These are phyloP conservation scores for Yamadazyma sp. DNA, from an alignment of 1,139 yeast genomes.

Conservation along the genomic window DNA sequence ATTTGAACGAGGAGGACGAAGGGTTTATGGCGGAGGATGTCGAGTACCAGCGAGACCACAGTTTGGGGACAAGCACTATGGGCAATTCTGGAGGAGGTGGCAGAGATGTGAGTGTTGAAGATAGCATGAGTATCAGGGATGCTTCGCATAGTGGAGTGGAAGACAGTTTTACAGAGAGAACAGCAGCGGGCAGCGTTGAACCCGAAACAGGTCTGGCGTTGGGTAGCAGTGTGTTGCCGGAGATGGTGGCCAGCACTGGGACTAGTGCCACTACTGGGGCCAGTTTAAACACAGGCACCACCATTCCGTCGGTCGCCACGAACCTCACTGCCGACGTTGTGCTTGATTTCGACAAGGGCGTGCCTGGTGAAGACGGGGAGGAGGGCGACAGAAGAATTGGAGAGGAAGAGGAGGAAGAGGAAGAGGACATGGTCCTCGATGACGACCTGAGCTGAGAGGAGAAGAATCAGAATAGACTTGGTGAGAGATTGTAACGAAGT, in stretches of 20 bases:
- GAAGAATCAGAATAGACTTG: background rate
- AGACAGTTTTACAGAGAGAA: background rate
- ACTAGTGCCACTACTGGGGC: background rate
- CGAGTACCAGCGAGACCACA: constrained; percentile 56
- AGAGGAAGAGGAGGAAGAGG: constrained; percentile 14
- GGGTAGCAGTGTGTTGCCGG: background rate
- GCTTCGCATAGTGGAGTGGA: background rate
- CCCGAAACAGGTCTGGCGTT: background rate
- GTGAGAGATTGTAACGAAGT: background rate
- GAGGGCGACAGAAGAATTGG: constrained; percentile 4
- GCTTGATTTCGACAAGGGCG: background rate
- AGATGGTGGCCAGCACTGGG: background rate
- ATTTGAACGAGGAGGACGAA: constrained; percentile 21
- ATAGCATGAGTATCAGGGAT: background rate
- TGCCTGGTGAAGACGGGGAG: constrained; percentile 1
- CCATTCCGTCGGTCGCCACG: constrained; percentile 3
- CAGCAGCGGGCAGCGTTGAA: too few species aligned
- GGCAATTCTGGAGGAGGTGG: background rate
- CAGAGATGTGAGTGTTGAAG: background rate
- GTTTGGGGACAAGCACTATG: constrained; percentile 24
- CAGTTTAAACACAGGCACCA: constrained; percentile 1
- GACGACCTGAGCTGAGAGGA: constrained; percentile 10
- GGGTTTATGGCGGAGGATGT: constrained; percentile 60
- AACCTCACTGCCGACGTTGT: background rate
- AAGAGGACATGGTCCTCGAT: constrained; percentile 51